These are phyloP conservation scores for Lactarius trivialis DNA, from an alignment of 768 basidiomycete genomes.

Conservation along the genomic window DNA sequence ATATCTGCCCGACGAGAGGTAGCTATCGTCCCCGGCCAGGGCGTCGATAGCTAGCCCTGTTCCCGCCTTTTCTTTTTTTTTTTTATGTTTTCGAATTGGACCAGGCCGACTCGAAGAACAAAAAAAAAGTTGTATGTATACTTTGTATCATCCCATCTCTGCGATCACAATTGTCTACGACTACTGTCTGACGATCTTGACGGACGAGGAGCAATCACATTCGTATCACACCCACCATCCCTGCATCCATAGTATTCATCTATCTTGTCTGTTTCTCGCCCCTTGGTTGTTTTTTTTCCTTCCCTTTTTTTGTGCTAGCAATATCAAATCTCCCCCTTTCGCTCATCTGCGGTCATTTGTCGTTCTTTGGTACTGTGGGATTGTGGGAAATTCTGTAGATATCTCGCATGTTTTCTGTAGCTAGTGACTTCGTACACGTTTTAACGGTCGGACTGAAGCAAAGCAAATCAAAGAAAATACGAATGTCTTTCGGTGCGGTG, in stretches of 20 bases:
- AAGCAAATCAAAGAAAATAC: background rate
- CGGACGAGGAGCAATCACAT: constrained; percentile 20
- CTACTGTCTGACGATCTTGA: constrained; percentile 19
- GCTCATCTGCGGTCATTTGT: background rate
- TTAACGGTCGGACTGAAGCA: background rate
- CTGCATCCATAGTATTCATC: constrained; percentile 18
- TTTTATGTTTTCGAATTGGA: background rate
- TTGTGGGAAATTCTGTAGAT: constrained; percentile 16
- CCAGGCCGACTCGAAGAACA: constrained; percentile 6
- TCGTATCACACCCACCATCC: constrained; percentile 12
- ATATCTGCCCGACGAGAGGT: constrained; percentile 13
- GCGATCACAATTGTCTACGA: constrained; percentile 17
- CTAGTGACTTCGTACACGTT: constrained; percentile 15
- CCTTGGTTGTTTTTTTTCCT: background rate
- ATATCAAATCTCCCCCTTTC: constrained; percentile 6
- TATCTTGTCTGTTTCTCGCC: constrained; percentile 1
- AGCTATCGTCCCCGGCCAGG: constrained; percentile 11
- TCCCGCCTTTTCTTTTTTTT: background rate
- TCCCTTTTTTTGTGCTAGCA: background rate
- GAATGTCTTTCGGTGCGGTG: background rate
- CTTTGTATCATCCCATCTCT: constrained; percentile 18
- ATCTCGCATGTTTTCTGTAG: constrained; percentile 18
- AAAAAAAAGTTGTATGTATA: constrained; percentile 17
- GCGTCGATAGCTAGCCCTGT: constrained; percentile 15
- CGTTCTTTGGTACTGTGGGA: background rate